Conservation (phyloP, 129 eudicot genomes). For the Escallonia rubra region DNA sequence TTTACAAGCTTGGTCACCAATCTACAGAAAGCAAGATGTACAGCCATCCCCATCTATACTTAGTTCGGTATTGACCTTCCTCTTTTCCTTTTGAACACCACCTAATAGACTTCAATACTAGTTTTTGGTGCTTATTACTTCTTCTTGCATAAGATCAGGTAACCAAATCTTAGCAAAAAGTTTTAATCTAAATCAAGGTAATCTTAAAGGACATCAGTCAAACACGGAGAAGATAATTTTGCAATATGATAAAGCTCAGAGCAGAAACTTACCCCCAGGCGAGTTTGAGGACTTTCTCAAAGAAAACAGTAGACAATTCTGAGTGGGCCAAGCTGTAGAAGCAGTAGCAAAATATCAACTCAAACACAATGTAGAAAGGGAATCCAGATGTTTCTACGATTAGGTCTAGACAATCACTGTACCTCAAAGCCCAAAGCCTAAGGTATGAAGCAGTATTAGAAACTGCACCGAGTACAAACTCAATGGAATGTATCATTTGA, state of each 20-base stretch:
- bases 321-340: conserved; percentile 93
- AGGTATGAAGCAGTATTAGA: conserved; percentile 98
- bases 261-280: conserved; percentile 81
- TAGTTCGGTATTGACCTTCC: too few relatives aligned
- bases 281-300: conserved; percentile 87
- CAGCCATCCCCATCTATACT: too few relatives aligned
- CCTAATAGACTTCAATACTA: too few relatives aligned
- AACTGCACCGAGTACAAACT: conserved; percentile 98
- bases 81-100: too few relatives aligned
- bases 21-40: too few relatives aligned
- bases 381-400: background rate
- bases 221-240: background rate
- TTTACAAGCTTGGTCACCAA: too few relatives aligned
- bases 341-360: conserved; percentile 12
- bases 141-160: too few relatives aligned
- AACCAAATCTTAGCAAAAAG: too few relatives aligned
- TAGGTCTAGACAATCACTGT: conserved; percentile 7
- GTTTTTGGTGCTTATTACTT: too few relatives aligned
- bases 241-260: background rate
- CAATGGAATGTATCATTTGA: conserved; percentile 97
- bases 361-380: background rate
- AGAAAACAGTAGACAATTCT: conserved; percentile 92
- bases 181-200: too few relatives aligned
- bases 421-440: conserved; percentile 99
- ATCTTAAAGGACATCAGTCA: too few relatives aligned